phyloP scores from a whole-genome alignment of 2,329 filamentous ascomycete species.

The Phaeosphaeria sp. region DNA sequence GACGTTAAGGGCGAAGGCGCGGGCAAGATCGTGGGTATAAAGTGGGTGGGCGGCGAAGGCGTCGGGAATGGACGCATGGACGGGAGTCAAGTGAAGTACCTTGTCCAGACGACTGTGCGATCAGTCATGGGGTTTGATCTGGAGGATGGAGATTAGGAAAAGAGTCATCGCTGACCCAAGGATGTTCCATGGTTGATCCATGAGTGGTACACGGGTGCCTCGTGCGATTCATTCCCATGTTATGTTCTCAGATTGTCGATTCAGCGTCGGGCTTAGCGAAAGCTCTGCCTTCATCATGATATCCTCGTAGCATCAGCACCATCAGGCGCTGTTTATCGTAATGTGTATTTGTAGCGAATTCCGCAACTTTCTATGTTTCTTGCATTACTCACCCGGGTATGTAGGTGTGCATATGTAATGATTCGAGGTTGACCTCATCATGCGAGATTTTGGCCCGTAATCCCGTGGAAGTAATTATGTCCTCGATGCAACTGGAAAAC shows the following conservation, averaged over 20 bases:
- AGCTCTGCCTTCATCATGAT: background rate
- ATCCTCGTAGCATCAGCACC: background rate
- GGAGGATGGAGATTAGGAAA: conserved; percentile 53
- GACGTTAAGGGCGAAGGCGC: conserved; percentile 44
- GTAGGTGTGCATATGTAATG: background rate
- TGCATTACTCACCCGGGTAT: too few relatives aligned
- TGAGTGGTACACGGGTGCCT: background rate
- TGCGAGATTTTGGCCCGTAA: background rate
- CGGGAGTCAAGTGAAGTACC: conserved; percentile 38
- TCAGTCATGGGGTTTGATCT: conserved; percentile 34
- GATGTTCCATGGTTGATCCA: background rate
- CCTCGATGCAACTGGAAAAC: background rate
- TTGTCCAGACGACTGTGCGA: conserved; percentile 30
- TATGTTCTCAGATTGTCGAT: background rate
- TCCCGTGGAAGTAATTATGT: background rate
- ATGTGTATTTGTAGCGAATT: background rate
- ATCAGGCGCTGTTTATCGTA: background rate
- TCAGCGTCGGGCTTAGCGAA: background rate
- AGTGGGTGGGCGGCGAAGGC: conserved; percentile 37
- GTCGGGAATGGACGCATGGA: conserved; percentile 33
- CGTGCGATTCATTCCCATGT: background rate
- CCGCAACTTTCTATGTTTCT: background rate
- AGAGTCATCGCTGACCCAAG: background rate
- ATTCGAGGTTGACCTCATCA: background rate
- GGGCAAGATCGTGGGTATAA: conserved; percentile 44